phyloP scores from a whole-genome alignment of 257 asterid species.

The Solanum corneliomulleri region DNA sequence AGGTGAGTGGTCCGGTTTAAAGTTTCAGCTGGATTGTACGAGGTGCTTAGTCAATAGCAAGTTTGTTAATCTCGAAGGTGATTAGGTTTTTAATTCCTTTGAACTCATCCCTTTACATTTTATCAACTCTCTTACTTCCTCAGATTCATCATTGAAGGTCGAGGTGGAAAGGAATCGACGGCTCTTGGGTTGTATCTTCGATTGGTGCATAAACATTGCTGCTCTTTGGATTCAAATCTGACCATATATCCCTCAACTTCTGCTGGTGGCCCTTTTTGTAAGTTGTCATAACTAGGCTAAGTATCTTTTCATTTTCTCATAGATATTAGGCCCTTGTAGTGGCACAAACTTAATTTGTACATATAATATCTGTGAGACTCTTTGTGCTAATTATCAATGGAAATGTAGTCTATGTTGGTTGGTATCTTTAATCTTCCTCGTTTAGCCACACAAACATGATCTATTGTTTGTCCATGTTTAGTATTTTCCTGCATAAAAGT shows the following conservation, averaged over 20 bases:
- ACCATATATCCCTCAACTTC: neutral
- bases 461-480: neutral
- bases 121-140: neutral
- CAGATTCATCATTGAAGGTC: neutral
- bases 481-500: neutral
- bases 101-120: neutral
- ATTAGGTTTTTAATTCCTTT: too few species aligned
- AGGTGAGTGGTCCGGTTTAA: neutral
- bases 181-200: neutral
- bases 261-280: neutral
- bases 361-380: neutral
- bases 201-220: neutral
- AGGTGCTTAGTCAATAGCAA: neutral
- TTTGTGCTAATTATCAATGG: neutral
- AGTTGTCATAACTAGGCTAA: neutral
- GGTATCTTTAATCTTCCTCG: neutral
- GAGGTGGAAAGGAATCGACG: neutral
- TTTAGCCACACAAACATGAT: neutral
- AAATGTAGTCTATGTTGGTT: neutral
- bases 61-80: neutral
- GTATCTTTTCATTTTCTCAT: neutral
- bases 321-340: neutral
- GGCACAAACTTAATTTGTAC: neutral
- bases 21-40: too few species aligned
- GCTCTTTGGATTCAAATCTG: neutral